Evolutionary conservation across 169 alveolate genomes (phyloP), one percentile per base, ranked within the genome.

Genomic region (Plasmodium vivax): DNA sequence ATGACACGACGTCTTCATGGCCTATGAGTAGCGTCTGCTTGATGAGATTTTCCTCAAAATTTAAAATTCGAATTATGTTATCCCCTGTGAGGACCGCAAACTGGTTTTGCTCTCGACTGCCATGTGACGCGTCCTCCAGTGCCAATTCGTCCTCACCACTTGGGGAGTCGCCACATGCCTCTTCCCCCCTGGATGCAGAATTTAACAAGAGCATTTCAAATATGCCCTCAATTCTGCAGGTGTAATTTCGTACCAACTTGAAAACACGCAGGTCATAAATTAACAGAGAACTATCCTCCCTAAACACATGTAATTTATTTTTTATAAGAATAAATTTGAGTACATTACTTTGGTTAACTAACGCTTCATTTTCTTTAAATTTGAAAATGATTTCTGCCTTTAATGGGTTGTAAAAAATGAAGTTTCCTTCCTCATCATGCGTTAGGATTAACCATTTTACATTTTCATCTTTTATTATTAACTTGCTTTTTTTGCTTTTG

Each of bases 1-100:
- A 71, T 10, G 92, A 82, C 2, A 91, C 95, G 83, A 91, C 84
- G 74, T 91, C 95, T 43, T 91, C 95, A 82, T 91, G 95, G 7
- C 95, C 92, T 38, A 91, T 91, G 16, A 91, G 30, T 82, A 91
- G 71, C 27, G n/a, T 82, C 71, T 91, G 95, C 38, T 36, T 36
- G 38, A 91, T 91, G 45, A 91, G 32, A 71, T 91, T 81, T 36
- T 88, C 88, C 73, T 88, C 47, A 56, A 91, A 82, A 32, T 47
- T 82, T 91, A 91, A 81, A 27, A 91, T 82, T 72, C 92, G 81
- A 43, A 91, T 91, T 41, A 91, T 91, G 56, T 72, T 82, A 91
- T 91, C 95, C 9, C 95, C 95, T 47, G 75, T 41, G 51, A 91
- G 77, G 54, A 71, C 45, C 51, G 43, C 92, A 82, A 74, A 62